phyloP scores from a whole-genome alignment of 345 rosid species.

The Pistacia vera region DNA sequence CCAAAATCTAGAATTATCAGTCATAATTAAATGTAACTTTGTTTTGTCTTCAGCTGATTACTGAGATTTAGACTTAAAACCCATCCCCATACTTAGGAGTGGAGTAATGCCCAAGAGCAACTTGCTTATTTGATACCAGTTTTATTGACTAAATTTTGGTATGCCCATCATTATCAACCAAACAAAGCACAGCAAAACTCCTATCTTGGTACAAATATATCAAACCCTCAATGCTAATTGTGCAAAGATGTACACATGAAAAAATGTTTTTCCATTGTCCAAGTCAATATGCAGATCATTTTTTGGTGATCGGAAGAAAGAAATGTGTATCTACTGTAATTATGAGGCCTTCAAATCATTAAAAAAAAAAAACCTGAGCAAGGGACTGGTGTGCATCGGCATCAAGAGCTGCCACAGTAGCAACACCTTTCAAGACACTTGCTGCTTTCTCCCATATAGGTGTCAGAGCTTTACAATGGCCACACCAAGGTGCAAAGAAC shows the following conservation, averaged over 20 bases:
- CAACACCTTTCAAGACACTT: constrained; percentile 76
- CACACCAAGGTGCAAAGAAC: constrained; percentile 99
- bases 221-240: not conserved
- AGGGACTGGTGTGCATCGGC: constrained; percentile 95
- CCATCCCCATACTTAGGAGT: not conserved
- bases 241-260: not conserved
- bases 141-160: not conserved
- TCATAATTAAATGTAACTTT: not conserved
- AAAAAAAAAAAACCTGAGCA: constrained; percentile 68
- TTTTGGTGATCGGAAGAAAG: not conserved
- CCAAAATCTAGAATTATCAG: not conserved
- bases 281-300: not conserved
- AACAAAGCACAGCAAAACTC: not conserved
- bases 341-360: not conserved
- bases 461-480: constrained; percentile 89
- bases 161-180: not conserved
- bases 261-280: not conserved
- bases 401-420: constrained; percentile 92
- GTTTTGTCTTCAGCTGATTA: not conserved
- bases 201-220: not conserved
- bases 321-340: not conserved
- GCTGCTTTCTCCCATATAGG: constrained; percentile 98
- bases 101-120: constrained; percentile 1
- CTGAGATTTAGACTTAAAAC: not conserved
- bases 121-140: constrained; percentile 5